These are phyloP conservation scores for Podaxis carcinomalis DNA, from an alignment of 768 basidiomycete genomes.

Conservation along the genomic window DNA sequence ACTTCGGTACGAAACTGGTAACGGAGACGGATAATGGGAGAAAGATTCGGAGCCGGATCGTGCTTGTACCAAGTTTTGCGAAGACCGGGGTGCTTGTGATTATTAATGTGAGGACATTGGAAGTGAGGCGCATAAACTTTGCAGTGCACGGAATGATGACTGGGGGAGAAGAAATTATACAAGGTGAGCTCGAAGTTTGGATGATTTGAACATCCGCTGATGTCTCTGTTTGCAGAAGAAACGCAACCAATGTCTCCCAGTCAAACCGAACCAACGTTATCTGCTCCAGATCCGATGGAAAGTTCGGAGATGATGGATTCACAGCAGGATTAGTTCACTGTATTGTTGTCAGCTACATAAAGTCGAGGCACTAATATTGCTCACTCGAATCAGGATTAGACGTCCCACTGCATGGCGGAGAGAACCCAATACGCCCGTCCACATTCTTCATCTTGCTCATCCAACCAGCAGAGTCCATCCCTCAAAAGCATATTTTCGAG, in stretches of 20 bases:
- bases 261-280: constrained; percentile 22
- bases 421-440: constrained; percentile 84
- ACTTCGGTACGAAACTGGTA: constrained; percentile 73
- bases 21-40: constrained; percentile 26
- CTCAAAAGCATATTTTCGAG: constrained; percentile 87
- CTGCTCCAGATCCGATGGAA: constrained; percentile 18
- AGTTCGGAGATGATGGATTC: constrained; percentile 13
- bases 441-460: constrained; percentile 72
- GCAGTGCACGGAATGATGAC: constrained; percentile 43
- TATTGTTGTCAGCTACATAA: constrained; percentile 1
- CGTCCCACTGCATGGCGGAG: constrained; percentile 83
- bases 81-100: constrained; percentile 76
- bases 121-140: constrained; percentile 60
- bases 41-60: constrained; percentile 54
- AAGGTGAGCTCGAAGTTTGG: constrained; percentile 15
- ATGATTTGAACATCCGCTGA: background rate
- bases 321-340: constrained; percentile 4
- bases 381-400: constrained; percentile 25
- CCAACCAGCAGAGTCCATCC: constrained; percentile 94
- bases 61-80: constrained; percentile 79
- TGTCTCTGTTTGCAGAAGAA: constrained; percentile 12
- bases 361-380: background rate
- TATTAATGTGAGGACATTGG: constrained; percentile 74
- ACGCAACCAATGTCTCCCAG: constrained; percentile 14
- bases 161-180: constrained; percentile 17